Base-by-base conservation (phyloP, 2,329 filamentous ascomycete species). In the Diaporthe capsici region DNA sequence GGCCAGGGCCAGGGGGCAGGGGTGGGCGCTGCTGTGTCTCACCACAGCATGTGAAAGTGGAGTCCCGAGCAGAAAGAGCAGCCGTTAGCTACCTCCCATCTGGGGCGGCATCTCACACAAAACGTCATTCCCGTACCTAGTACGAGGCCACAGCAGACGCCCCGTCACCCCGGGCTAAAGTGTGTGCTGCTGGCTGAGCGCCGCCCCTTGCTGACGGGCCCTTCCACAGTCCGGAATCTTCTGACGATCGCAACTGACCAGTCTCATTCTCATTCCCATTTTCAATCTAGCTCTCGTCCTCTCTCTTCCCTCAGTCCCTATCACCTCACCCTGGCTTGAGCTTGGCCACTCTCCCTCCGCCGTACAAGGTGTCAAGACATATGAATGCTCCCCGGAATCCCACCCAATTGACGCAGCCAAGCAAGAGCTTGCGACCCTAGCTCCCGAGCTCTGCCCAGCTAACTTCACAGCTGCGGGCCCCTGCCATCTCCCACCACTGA, bases 1-100 rank as follows among this genome's bases (percentile, higher is more conserved):
- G 60, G 60, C 31, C 31, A 31, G 31, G 31, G 25, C 15, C 39
- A 22, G 39, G 61, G 44, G 34, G n/a, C 47, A 53, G 15, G 47
- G 65, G 65, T 53, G 49, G 65, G 49, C 28, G 49, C 34, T 53
- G 22, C 22, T 17, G 13, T 39, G 60, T 53, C 34, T 39, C 51
- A 49, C 39, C 42, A 39, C 49, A 65, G 74, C 74, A 75, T 75
- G 74, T 75, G 74, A 75, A 73, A 73, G 74, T 75, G 74, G 74
- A 75, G 39, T 20, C 68, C 42, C 20, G 1, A 34, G 37, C 49
- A 58, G 25, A 17, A 58, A 20, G 22, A 37, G 65, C 31, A 51
- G 47, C 47, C 25, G 42, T 49, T 67, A 67, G 61, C 42, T 31
- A 34, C 60, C 15, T 34, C 12, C 28, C 6, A 25, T 6, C 12